Evolutionary conservation across 345 rosid species (phyloP).

Genomic region (Eucalyptus erythrocorys): DNA sequence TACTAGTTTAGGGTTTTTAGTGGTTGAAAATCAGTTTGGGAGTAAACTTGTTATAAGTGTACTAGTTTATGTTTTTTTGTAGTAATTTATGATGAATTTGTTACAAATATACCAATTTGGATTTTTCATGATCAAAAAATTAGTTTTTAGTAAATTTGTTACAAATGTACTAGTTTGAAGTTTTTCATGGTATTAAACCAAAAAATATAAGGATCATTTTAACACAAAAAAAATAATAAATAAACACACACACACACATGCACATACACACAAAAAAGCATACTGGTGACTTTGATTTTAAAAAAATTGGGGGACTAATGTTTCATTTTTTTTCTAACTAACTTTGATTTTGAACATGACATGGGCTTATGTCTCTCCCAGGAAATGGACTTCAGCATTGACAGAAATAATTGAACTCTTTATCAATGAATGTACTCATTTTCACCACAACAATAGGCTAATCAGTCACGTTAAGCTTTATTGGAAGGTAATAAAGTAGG

Average conservation of each 20-base stretch:
- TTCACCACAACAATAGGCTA: not conserved
- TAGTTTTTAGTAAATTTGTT: too few species aligned
- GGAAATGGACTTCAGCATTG: not conserved
- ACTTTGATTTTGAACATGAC: not conserved
- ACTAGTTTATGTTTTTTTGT: too few species aligned
- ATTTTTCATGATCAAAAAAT: too few species aligned
- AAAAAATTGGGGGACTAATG: not conserved
- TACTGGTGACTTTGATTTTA: not conserved
- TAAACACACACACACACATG: too few species aligned
- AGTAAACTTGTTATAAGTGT: too few species aligned
- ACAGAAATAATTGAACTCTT: not conserved
- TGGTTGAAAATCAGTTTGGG: too few species aligned
- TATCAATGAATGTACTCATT: not conserved
- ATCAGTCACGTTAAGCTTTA: not conserved
- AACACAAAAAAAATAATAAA: too few species aligned
- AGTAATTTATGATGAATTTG: too few species aligned
- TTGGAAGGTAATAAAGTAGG: not conserved
- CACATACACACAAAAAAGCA: not conserved
- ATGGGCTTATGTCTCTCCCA: not conserved
- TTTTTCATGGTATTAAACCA: too few species aligned
- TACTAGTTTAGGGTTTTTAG: accelerated
- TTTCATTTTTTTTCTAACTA: not conserved
- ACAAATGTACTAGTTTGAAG: too few species aligned
- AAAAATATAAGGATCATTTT: too few species aligned
- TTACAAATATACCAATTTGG: too few species aligned